These are phyloP conservation scores for Candida tetrigidarum DNA, from an alignment of 1,139 yeast genomes.

Conservation along the genomic window DNA sequence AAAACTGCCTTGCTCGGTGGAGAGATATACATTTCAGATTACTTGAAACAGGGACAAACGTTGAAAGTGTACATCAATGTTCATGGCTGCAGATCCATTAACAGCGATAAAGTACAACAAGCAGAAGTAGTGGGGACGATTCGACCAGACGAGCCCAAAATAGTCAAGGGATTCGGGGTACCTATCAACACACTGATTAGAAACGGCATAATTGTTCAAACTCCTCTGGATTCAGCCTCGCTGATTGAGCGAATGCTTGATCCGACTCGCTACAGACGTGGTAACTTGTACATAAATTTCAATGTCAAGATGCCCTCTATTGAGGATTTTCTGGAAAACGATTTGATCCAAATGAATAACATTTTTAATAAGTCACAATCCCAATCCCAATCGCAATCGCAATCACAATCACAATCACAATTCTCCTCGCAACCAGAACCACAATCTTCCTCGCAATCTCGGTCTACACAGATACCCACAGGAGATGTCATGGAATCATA, in stretches of 20 bases:
- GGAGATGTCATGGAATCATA: constrained; percentile 22
- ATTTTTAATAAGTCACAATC: constrained; percentile 19
- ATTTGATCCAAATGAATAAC: constrained; percentile 25
- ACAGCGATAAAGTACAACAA: constrained; percentile 30
- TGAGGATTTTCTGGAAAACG: constrained; percentile 29
- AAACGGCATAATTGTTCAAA: constrained; percentile 24
- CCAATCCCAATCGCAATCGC: too few relatives aligned
- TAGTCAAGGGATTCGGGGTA: constrained; percentile 59
- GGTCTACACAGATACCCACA: too few relatives aligned
- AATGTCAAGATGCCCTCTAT: constrained; percentile 41
- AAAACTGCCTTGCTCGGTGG: constrained; percentile 63
- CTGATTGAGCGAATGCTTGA: constrained; percentile 22
- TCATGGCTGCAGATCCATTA: constrained; percentile 35
- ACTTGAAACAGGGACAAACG: constrained; percentile 45
- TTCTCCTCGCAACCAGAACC: too few relatives aligned
- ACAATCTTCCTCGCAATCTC: too few relatives aligned
- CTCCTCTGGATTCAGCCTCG: constrained; percentile 22
- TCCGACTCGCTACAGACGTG: constrained; percentile 29
- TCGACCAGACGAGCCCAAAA: constrained; percentile 49
- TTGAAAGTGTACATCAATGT: constrained; percentile 44
- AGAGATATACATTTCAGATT: constrained; percentile 43
- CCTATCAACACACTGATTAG: constrained; percentile 55
- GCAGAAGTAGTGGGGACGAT: constrained; percentile 55
- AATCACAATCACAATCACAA: too few relatives aligned
- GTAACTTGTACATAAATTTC: constrained; percentile 47